These are phyloP conservation scores for Coemansia sp. DNA, from an alignment of 192 early-diverging fungal species.

Conservation along the genomic window DNA sequence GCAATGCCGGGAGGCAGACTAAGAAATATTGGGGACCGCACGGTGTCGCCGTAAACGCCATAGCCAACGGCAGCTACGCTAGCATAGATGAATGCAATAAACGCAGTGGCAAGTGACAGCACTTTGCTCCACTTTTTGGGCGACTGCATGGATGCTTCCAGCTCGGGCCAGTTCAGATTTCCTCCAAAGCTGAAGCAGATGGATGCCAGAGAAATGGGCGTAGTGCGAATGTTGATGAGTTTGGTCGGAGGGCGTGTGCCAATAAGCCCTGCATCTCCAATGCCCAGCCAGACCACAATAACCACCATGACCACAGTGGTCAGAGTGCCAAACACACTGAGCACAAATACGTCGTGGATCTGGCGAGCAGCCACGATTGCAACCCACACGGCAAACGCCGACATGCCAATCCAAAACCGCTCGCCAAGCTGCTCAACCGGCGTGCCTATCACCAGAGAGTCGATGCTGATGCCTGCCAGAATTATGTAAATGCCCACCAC, in stretches of 20 bases:
- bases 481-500: constrained; percentile 70
- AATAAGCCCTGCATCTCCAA: constrained; percentile 24
- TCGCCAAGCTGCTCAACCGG: constrained; percentile 43
- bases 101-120: constrained; percentile 59
- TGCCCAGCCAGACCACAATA: constrained; percentile 59
- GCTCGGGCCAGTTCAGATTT: constrained; percentile 80
- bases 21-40: constrained; percentile 64
- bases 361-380: constrained; percentile 74
- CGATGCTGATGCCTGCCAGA: constrained; percentile 69
- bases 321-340: constrained; percentile 72
- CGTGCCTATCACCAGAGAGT: constrained; percentile 52
- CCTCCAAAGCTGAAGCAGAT: constrained; percentile 82
- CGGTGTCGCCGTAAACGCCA: constrained; percentile 66
- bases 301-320: constrained; percentile 69
- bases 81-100: constrained; percentile 70
- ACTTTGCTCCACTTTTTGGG: constrained; percentile 70
- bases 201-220: constrained; percentile 76
- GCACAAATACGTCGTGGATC: constrained; percentile 75
- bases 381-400: constrained; percentile 59
- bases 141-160: constrained; percentile 76
- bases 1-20: constrained; percentile 63
- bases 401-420: constrained; percentile 65
- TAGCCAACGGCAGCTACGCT: constrained; percentile 73
- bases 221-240: constrained; percentile 31
- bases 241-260: constrained; percentile 31